Evolutionary conservation across 495 filamentous ascomycete species (phyloP).

Genomic region (Aspergillus cristatus): DNA sequence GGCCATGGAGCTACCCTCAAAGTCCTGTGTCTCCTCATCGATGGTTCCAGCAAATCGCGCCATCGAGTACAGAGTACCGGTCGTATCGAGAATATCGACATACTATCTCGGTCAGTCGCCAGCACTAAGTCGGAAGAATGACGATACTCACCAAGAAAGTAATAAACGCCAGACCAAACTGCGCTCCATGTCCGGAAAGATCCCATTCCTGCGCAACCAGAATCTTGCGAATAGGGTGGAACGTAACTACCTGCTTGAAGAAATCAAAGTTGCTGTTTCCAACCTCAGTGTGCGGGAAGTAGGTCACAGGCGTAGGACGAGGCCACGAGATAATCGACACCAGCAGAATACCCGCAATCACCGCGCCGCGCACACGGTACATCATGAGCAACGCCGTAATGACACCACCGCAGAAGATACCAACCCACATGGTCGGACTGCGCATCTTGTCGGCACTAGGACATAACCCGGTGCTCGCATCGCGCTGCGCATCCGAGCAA

Average conservation of each 20-base stretch:
- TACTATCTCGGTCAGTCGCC: constrained; percentile 40
- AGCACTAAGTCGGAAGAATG: background rate
- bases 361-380: constrained; percentile 74
- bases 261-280: constrained; percentile 66
- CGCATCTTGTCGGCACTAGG: constrained; percentile 54
- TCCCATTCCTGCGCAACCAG: constrained; percentile 62
- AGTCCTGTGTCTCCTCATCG: constrained; percentile 65
- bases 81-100: constrained; percentile 73
- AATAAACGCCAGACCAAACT: constrained; percentile 71
- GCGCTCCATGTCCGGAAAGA: constrained; percentile 48
- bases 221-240: constrained; percentile 60
- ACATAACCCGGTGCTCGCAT: constrained; percentile 40
- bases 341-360: constrained; percentile 69
- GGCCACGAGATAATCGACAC: constrained; percentile 84
- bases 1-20: constrained; percentile 67
- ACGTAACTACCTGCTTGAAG: constrained; percentile 74
- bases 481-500: constrained; percentile 32
- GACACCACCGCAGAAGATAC: constrained; percentile 73
- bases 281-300: constrained; percentile 60
- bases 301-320: constrained; percentile 59
- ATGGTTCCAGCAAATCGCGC: constrained; percentile 66
- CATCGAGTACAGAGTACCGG: constrained; percentile 76
- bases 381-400: constrained; percentile 69
- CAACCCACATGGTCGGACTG: constrained; percentile 70
- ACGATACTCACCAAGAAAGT: constrained; percentile 47